Evolutionary conservation across 768 basidiomycete genomes (phyloP), one percentile per base, ranked within the genome.

Genomic region (Termitomyces sp.): DNA sequence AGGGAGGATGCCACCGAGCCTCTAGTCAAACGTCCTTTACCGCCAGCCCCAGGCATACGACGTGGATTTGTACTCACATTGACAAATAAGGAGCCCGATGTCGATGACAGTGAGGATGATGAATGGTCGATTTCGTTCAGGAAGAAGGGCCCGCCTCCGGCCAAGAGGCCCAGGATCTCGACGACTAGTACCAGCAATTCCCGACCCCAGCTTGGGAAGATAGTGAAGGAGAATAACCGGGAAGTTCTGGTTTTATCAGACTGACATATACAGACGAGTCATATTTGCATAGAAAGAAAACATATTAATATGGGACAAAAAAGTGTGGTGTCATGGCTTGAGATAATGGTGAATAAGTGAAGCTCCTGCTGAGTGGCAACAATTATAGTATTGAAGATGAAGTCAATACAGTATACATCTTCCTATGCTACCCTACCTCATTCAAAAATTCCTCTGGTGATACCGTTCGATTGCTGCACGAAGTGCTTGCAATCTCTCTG

Each of bases 191-290:
- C n/a, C n/a, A n/a, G n/a, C n/a, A n/a, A 40, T 45, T 57, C 33
- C 59, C 46, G 51, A 46, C 43, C 56, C 60, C 49, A 60, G 36
- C 49, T 29, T n/a, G n/a, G n/a, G n/a, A n/a, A n/a, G n/a, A n/a
- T n/a, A n/a, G 54, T 69, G 25, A 56, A 54, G 53, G 63, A 59
- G 47, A 63, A 59, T 51, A 66, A 72, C 36, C 56, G 58, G 35
- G 76, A 79, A 0, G 73, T 82, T 16, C 70, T 81, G 35, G 71
- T 74, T 46, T 63, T 81, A 42, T 79, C 78, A n/a, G 77, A 79
- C 59, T 77, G 15, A 38, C 31, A 53, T 38, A n/a, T n/a, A n/a
- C n/a, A n/a, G n/a, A 23, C 7, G 20, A 47, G 10, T 25, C n/a
- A n/a, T 29, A 29, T 29, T 3, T 29, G n/a, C n/a, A 4, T 29